Base-by-base conservation (phyloP, 2,329 filamentous ascomycete genomes). In the Alternaria conjuncta region DNA sequence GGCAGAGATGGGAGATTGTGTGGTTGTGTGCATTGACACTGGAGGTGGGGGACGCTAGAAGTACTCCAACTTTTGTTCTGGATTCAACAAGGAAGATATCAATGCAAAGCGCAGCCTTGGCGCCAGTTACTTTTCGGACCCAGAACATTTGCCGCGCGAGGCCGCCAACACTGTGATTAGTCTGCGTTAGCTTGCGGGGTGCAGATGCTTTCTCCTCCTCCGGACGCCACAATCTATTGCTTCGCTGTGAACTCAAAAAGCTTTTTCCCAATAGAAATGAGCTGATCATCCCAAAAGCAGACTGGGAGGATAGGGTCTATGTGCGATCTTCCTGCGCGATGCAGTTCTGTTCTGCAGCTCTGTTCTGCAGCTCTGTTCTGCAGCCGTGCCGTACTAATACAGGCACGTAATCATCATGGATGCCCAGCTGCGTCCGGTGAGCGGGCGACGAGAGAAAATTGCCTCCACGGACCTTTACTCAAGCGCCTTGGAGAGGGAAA, bases 101-200 rank as follows among this genome's bases (percentile, higher is more conserved):
- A n/a, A 15, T 10, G 20, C 49, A 53, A 20, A 53, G 28, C 20
- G 30, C 30, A 23, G 18, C 28, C 15, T 20, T 53, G 21, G 49
- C 30, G 49, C 12, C 23, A 1, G 23, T 53, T 36, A 6, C 18
- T 43, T 28, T 28, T 57, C 58, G 53, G 58, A 23, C 18, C 11
- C 53, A 61, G 30, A 61, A 45, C 9, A 53, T 53, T 13, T 15
- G 21, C 49, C 49, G 49, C 28, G 32, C 30, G 28, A 53, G 28
- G 30, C 49, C 36, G 9, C 36, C 49, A n/a, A 25, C 23, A 32
- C 15, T 53, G 32, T 41, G 30, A 36, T 41, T 23, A 21, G 32
- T 30, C 49, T 51, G 49, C 49, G 49, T 51, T 51, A 51, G 49
- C 49, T 53, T 41, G 49, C 20, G 49, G 49, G 28, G 49, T 53